Evolutionary conservation across 768 basidiomycete species (phyloP).

Genomic region (Ephemerocybe angulata): DNA sequence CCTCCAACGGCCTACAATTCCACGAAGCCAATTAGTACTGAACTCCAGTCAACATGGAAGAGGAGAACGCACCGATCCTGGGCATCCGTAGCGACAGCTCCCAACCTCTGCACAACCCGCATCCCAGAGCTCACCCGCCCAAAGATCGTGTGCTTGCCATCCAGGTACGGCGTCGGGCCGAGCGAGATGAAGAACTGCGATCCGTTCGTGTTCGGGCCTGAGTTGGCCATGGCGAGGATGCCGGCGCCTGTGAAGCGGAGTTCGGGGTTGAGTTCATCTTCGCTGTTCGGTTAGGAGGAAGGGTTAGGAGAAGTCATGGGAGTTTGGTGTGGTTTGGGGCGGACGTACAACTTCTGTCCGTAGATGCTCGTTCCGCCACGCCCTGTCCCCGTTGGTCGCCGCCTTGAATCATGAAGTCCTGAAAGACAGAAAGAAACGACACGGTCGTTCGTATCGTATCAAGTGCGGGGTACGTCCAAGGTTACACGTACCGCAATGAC

Average conservation of each 20-base stretch:
- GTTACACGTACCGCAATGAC: conserved; percentile 90
- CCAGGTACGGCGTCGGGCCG: conserved; percentile 77
- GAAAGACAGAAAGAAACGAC: too few relatives aligned
- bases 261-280: conserved; percentile 89
- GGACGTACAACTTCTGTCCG: conserved; percentile 75
- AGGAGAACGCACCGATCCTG: conserved; percentile 69
- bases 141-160: conserved; percentile 85
- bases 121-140: conserved; percentile 90
- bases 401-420: conserved; percentile 98
- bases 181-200: conserved; percentile 95
- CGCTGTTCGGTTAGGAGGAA: too few relatives aligned
- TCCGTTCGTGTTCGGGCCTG: conserved; percentile 90
- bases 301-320: background rate
- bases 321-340: background rate
- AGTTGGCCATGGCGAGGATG: conserved; percentile 96
- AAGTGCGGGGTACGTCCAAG: too few relatives aligned
- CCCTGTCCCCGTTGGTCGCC: conserved; percentile 95
- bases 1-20: conserved; percentile 60
- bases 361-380: conserved; percentile 88
- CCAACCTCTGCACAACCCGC: conserved; percentile 87
- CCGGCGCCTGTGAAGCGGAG: conserved; percentile 94
- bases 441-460: conserved; percentile 2
- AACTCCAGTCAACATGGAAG: background rate
- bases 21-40: conserved; percentile 1
- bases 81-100: conserved; percentile 83